Conservation (phyloP, 1,284 basidiomycete genomes). For the Ganoderma boninense region DNA sequence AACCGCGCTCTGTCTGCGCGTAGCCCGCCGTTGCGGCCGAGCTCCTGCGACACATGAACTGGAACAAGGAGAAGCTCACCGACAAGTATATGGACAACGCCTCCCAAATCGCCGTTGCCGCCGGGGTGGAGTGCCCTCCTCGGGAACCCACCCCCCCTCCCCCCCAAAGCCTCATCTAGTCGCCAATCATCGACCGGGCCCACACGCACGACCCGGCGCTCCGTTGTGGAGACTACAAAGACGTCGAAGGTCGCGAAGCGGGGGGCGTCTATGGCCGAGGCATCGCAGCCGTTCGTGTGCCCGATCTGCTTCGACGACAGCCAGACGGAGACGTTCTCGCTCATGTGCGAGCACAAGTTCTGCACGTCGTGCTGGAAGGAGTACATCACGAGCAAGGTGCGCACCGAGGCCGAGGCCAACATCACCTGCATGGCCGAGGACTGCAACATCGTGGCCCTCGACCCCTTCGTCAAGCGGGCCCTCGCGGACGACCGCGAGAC, state of each 20-base stretch:
- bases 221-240: slow-evolving; percentile 46
- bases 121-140: slow-evolving; percentile 60
- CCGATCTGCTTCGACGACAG: slow-evolving; percentile 92
- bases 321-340: slow-evolving; percentile 65
- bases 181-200: slow-evolving; percentile 33
- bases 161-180: slow-evolving; percentile 35
- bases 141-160: slow-evolving; percentile 40
- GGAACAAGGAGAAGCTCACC: slow-evolving; percentile 97
- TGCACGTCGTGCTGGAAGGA: slow-evolving; percentile 90
- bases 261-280: slow-evolving; percentile 42
- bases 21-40: slow-evolving; percentile 62
- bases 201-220: slow-evolving; percentile 53
- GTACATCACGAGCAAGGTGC: slow-evolving; percentile 88
- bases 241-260: slow-evolving; percentile 41
- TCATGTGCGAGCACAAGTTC: slow-evolving; percentile 85
- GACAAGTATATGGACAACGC: slow-evolving; percentile 96
- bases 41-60: slow-evolving; percentile 86
- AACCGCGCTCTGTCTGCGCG: slow-evolving; percentile 39
- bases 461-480: slow-evolving; percentile 63
- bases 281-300: slow-evolving; percentile 70
- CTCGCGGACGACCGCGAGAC: slow-evolving; percentile 54
- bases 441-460: slow-evolving; percentile 82
- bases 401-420: slow-evolving; percentile 87
- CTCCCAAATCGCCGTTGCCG: slow-evolving; percentile 70
- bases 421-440: slow-evolving; percentile 95